These are phyloP conservation scores for Komagataea norvegica DNA, from an alignment of 1,139 yeast species.

Conservation along the genomic window DNA sequence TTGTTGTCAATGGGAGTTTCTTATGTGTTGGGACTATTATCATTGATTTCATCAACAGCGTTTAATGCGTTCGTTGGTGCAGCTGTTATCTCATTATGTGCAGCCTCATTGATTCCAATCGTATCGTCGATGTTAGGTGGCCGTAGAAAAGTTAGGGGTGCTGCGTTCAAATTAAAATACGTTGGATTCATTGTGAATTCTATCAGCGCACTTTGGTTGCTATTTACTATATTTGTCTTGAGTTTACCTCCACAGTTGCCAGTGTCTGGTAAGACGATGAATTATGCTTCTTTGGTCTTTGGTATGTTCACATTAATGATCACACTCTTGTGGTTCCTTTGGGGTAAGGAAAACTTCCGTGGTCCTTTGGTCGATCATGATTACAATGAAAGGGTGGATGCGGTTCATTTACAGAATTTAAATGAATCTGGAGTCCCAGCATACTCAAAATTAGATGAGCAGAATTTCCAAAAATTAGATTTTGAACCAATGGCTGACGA, in stretches of 20 bases:
- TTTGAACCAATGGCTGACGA: conserved; percentile 12
- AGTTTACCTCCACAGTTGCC: conserved; percentile 75
- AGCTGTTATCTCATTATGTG: conserved; percentile 72
- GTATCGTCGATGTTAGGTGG: conserved; percentile 56
- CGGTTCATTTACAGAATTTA: conserved; percentile 17
- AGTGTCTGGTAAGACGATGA: conserved; percentile 60
- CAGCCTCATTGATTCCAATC: conserved; percentile 77
- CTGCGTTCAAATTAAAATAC: conserved; percentile 62
- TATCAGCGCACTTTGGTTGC: conserved; percentile 56
- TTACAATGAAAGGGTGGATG: conserved; percentile 30
- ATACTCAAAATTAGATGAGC: conserved; percentile 22
- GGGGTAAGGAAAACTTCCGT: conserved; percentile 59
- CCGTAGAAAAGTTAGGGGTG: conserved; percentile 60
- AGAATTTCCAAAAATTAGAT: conserved; percentile 19
- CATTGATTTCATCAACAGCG: conserved; percentile 68
- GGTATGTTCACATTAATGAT: conserved; percentile 44
- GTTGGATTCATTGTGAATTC: conserved; percentile 64
- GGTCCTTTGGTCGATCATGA: conserved; percentile 63
- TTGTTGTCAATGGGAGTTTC: conserved; percentile 65
- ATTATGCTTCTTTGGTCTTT: conserved; percentile 67
- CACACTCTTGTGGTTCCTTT: conserved; percentile 45
- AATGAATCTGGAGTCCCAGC: conserved; percentile 11
- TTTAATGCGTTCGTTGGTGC: conserved; percentile 84
- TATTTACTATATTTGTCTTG: conserved; percentile 55
- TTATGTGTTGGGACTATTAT: conserved; percentile 54